phyloP scores from a whole-genome alignment of 352 stramenopile genomes.

The Achlya hypogyna region DNA sequence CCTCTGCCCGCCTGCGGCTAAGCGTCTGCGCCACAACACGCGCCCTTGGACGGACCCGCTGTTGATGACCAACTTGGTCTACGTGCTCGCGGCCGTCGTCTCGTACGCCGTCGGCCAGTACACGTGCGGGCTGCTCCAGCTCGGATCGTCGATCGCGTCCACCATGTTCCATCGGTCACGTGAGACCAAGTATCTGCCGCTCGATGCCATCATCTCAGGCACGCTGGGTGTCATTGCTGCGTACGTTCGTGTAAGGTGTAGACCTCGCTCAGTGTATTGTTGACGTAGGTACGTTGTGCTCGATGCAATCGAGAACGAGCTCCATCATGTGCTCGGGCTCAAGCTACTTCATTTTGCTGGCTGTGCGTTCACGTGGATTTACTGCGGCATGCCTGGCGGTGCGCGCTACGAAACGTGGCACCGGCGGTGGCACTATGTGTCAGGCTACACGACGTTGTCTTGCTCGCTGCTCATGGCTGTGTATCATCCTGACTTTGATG shows the following conservation, averaged over 20 bases:
- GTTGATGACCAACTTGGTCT: conserved; percentile 76
- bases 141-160: conserved; percentile 54
- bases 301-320: conserved; percentile 43
- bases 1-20: background rate
- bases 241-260: background rate
- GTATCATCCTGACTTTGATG: conserved; percentile 73
- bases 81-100: conserved; percentile 53
- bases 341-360: conserved; percentile 44
- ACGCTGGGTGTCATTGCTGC: conserved; percentile 42
- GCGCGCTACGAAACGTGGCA: conserved; percentile 73
- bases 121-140: conserved; percentile 60
- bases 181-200: conserved; percentile 70
- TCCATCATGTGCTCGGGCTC: conserved; percentile 62
- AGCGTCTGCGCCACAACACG: conserved; percentile 9
- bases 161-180: conserved; percentile 76
- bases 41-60: conserved; percentile 70
- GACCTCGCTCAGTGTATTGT: background rate
- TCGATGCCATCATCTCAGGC: conserved; percentile 71
- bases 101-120: conserved; percentile 65
- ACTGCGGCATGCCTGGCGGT: conserved; percentile 65
- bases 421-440: conserved; percentile 76
- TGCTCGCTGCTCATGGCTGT: conserved; percentile 61
- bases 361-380: conserved; percentile 72
- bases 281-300: conserved; percentile 23
- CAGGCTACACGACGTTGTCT: conserved; percentile 59